Evolutionary conservation across 73 alveolate species (phyloP).

Genomic region (Paramecium tetraurelia): DNA sequence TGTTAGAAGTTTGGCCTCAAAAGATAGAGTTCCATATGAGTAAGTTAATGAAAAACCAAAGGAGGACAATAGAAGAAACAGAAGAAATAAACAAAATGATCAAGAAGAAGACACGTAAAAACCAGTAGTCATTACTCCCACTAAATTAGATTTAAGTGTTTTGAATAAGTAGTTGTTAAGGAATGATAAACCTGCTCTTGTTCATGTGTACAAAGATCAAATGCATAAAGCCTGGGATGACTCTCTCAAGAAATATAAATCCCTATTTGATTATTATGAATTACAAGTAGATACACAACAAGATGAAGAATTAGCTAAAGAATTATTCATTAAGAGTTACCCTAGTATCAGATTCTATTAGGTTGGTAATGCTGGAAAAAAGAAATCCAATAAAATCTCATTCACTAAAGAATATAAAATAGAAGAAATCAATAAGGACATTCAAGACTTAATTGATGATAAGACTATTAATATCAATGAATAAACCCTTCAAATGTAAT

Average conservation of each 20-base stretch:
- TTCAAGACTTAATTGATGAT: conserved; percentile 26
- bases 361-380: conserved; percentile 43
- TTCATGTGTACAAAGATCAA: conserved; percentile 13
- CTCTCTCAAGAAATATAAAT: not conserved
- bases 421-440: conserved; percentile 31
- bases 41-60: not conserved
- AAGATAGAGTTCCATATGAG: conserved; percentile 34
- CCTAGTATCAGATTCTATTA: conserved; percentile 23
- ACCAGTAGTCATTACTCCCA: not conserved
- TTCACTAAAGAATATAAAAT: not conserved
- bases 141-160: not conserved
- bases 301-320: conserved; percentile 14
- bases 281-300: not conserved
- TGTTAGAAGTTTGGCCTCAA: not conserved
- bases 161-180: conserved; percentile 7
- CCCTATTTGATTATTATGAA: conserved; percentile 12
- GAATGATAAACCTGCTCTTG: conserved; percentile 45
- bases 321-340: not conserved
- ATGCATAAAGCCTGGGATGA: conserved; percentile 38
- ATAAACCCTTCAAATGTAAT: not conserved
- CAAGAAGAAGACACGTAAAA: not conserved
- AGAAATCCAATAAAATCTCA: conserved; percentile 21
- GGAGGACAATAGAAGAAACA: not conserved
- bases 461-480: not conserved
- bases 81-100: not conserved